These are phyloP conservation scores for Tulasnella sp. DNA, from an alignment of 768 basidiomycete genomes.

Conservation along the genomic window DNA sequence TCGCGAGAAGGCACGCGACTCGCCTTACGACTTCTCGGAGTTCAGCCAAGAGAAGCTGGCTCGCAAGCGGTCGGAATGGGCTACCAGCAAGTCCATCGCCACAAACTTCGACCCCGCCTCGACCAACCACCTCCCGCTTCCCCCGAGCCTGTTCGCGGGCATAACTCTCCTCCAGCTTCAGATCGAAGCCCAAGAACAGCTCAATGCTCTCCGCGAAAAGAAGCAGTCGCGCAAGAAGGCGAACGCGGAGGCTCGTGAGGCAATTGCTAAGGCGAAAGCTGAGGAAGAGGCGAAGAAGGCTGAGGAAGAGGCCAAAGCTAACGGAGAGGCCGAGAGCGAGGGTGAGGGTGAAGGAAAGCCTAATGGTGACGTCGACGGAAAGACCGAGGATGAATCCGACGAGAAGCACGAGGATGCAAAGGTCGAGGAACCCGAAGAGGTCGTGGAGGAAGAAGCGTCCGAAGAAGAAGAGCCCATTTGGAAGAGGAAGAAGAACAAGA, in stretches of 20 bases:
- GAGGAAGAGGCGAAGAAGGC: not conserved
- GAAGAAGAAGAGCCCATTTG: not conserved
- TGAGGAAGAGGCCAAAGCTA: not conserved
- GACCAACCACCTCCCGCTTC: not conserved
- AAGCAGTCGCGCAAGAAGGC: not conserved
- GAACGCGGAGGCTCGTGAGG: not conserved
- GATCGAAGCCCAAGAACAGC: not conserved
- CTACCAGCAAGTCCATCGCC: slow-evolving; percentile 14
- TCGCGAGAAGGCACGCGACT: not conserved
- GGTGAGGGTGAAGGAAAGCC: not conserved
- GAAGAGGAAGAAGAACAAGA: not conserved
- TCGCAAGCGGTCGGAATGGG: not conserved
- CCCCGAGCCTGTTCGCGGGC: slow-evolving; percentile 2
- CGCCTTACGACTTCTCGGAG: not conserved
- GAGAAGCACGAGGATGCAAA: not conserved
- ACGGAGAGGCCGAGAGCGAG: not conserved
- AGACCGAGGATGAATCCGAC: not conserved
- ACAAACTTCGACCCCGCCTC: not conserved
- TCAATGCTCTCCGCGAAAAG: not conserved
- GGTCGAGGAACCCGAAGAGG: not conserved
- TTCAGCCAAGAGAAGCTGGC: slow-evolving; percentile 12
- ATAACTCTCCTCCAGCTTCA: not conserved
- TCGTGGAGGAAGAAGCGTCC: not conserved
- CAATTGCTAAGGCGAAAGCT: not conserved
- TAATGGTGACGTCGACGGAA: not conserved